Evolutionary conservation across 202 grass and related monocot genomes (phyloP).

Genomic region (Panicum virgatum): DNA sequence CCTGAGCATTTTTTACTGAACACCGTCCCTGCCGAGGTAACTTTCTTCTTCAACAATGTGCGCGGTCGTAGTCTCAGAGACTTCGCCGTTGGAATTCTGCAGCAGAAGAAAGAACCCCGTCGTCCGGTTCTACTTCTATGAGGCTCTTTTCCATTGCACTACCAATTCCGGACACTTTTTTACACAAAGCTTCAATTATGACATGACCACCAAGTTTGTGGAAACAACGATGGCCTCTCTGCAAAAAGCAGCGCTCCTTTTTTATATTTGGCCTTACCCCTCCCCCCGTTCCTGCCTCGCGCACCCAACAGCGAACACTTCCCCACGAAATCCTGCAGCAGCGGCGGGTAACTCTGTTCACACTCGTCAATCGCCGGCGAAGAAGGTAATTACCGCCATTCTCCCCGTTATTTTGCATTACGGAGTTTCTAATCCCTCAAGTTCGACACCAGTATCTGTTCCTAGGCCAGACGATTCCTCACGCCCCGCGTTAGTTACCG

Average conservation of each 20-base stretch:
- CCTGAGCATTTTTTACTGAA: not conserved
- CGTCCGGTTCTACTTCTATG: not conserved
- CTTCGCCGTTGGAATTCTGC: not conserved
- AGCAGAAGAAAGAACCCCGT: not conserved
- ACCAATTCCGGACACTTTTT: not conserved
- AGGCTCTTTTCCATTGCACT: not conserved
- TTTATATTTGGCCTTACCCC: constrained; percentile 38
- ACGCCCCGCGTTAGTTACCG: not conserved
- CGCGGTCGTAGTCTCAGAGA: not conserved
- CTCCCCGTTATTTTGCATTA: not conserved
- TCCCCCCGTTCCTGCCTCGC: not conserved
- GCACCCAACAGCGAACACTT: not conserved
- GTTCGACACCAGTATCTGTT: not conserved
- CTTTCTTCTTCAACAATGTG: not conserved
- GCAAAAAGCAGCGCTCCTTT: not conserved
- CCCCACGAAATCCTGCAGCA: not conserved
- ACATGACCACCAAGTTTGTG: not conserved
- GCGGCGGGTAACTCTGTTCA: constrained; percentile 3
- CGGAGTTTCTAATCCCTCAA: not conserved
- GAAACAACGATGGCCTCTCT: not conserved
- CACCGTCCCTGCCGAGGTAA: not conserved
- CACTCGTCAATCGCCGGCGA: constrained; percentile 8
- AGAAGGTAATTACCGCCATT: constrained; percentile 30
- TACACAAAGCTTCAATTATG: not conserved
- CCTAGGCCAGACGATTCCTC: not conserved